Evolutionary conservation across 2,329 filamentous ascomycete species (phyloP).

Genomic region (Alternaria brassicae): DNA sequence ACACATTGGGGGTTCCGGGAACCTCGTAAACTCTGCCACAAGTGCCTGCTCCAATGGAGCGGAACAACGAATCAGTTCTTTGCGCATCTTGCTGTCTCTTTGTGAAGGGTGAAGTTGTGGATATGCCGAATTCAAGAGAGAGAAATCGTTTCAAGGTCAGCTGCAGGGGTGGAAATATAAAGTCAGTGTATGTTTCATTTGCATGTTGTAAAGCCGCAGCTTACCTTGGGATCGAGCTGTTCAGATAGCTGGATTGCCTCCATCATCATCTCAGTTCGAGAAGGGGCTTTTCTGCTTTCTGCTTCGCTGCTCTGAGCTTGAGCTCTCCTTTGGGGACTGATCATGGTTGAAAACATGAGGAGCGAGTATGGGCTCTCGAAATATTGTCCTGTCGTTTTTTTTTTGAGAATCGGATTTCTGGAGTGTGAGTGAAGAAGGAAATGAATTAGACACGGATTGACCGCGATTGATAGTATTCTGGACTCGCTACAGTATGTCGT

Average conservation of each 20-base stretch:
- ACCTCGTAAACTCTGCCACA: constrained; percentile 11
- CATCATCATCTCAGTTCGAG: neutral
- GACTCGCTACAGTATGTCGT: too few species aligned
- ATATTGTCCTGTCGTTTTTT: neutral
- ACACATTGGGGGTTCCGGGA: neutral
- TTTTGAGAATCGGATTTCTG: neutral
- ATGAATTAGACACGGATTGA: neutral
- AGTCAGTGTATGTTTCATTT: too few species aligned
- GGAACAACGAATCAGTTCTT: neutral
- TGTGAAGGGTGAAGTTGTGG: neutral
- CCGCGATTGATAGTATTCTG: neutral
- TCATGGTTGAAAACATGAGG: neutral
- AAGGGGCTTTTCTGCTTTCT: neutral
- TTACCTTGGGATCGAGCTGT: constrained; percentile 3
- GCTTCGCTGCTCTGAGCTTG: neutral
- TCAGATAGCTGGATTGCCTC: constrained; percentile 3
- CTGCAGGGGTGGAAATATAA: too few species aligned
- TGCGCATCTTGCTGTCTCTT: constrained; percentile 1
- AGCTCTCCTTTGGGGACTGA: neutral
- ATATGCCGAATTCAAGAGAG: neutral
- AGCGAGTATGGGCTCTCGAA: neutral
- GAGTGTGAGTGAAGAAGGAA: neutral
- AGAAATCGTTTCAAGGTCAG: constrained; percentile 7
- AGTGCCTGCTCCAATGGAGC: constrained; percentile 10
- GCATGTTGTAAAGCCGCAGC: too few species aligned